phyloP scores from a whole-genome alignment of 495 filamentous ascomycete species.

The Aspergillus egyptiacus region DNA sequence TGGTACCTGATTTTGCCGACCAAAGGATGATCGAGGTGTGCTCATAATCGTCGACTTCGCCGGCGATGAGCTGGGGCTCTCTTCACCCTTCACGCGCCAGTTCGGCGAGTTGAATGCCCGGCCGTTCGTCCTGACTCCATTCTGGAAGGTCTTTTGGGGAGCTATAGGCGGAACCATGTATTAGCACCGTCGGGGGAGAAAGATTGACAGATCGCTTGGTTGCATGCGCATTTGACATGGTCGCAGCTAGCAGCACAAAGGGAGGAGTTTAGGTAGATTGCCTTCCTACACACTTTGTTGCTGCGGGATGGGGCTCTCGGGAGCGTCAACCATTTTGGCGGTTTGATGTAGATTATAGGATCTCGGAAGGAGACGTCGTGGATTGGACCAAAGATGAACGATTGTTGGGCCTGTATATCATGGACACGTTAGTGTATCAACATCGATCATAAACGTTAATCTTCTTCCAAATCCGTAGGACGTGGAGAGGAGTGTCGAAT shows the following conservation, averaged over 20 bases:
- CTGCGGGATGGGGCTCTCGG: conserved; percentile 28
- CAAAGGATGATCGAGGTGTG: conserved; percentile 33
- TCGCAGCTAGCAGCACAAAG: conserved; percentile 12
- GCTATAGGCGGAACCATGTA: conserved; percentile 20
- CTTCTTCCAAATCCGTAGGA: too few relatives aligned
- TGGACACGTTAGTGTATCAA: too few relatives aligned
- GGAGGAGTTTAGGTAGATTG: conserved; percentile 3
- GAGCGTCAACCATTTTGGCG: conserved; percentile 30
- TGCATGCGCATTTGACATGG: not conserved
- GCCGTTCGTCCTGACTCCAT: conserved; percentile 37
- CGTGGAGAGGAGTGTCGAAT: too few relatives aligned
- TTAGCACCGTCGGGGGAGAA: conserved; percentile 15
- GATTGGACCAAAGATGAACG: too few relatives aligned
- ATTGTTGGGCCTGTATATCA: too few relatives aligned
- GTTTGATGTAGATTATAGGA: not conserved
- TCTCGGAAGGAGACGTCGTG: not conserved
- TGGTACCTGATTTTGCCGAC: conserved; percentile 33
- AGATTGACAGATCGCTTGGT: not conserved
- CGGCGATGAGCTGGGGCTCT: conserved; percentile 18
- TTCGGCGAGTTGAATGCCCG: conserved; percentile 44
- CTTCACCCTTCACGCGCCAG: conserved; percentile 40
- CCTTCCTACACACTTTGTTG: conserved; percentile 39
- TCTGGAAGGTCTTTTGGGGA: conserved; percentile 32
- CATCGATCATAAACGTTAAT: too few relatives aligned
- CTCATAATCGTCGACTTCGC: conserved; percentile 9